Base-by-base conservation (phyloP, 1,139 yeast genomes). In the Debaryomycetaceae sp. region DNA sequence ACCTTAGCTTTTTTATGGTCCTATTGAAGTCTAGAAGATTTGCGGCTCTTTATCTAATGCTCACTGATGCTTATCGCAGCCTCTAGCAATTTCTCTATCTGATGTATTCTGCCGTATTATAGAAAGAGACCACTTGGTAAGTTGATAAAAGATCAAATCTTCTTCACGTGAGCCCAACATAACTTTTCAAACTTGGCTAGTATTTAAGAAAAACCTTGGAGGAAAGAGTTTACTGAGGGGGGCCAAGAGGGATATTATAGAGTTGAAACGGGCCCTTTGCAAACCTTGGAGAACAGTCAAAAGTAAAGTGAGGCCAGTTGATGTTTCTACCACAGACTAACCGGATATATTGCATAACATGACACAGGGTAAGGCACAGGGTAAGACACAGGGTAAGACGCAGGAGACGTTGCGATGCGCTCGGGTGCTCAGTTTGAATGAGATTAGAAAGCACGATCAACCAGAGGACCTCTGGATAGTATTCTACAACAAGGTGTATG, bases 381-480 rank as follows among this genome's bases (percentile, higher is more conserved):
- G n/a, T n/a, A n/a, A n/a, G 31, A 27, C 31, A 27, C 31, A 27
- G 2, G 11, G 31, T 27, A 11, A 27, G 11, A 11, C 11, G 2
- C 31, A 7, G 11, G 31, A 27, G 31, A 27, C 11, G 31, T 27
- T 27, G 8, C 31, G 31, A 27, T 27, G 31, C 11, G 8, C 31
- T 7, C 8, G 11, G 11, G 31, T 27, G 31, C 11, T 8, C 11
- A 27, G 31, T 27, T 27, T 27, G 11, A 11, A 27, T 8, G 31
- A 27, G 31, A 27, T 27, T 8, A 27, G 11, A 4, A 27, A 27
- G 11, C 31, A 27, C 11, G 31, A 27, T 27, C 31, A 27, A 11
- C 31, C 5, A 90, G 90, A 49, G 14, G 58, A 60, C 1, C 37
- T 42, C 11, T 65, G 68, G 68, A 62, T 63, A 3, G 59, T 57